Evolutionary conservation across 2,329 filamentous ascomycete species (phyloP), one percentile per base, ranked within the genome.

Genomic region (Diaporthe eres): DNA sequence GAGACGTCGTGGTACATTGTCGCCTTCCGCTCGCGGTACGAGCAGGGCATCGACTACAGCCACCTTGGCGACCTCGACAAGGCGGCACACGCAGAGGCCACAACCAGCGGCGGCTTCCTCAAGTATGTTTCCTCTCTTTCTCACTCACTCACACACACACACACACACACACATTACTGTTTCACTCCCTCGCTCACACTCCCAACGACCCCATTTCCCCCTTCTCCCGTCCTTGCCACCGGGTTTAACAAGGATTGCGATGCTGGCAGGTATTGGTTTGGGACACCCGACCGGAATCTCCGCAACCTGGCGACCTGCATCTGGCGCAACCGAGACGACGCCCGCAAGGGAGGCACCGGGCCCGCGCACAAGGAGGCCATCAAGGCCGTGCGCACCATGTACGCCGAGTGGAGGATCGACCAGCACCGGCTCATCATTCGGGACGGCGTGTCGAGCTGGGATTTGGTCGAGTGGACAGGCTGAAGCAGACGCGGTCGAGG

Each of bases 251-350:
- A 25, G 28, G 31, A 42, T 7, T 25, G 57, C 17, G 44, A 76
- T 70, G 44, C 75, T 58, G 77, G 72, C 74, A 92, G 91, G 84
- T 98, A 98, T 84, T 98, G 96, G 95, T 98, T 97, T 83, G 95
- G 95, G 2, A 88, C 86, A 47, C 92, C 93, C 28, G 92, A 97
- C 85, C 86, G 83, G 58, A 87, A 93, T 71, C 89, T 93, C 77
- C 88, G 91, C 81, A 98, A 98, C 85, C 84, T 98, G 80, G 96
- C 96, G 58, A 98, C 95, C 67, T 95, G 92, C 83, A 82, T 94
- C 76, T 94, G 92, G 92, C 87, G 90, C 78, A 89, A 88, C 44
- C 86, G 87, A 58, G 86, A 89, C 55, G 90, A 93, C 81, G 92
- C 92, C 51, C 87, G 85, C 79, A 87, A 87, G 77, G 92, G 91